These are phyloP conservation scores for Colletotrichum magnum DNA, from an alignment of 2,329 filamentous ascomycete species.

Conservation along the genomic window DNA sequence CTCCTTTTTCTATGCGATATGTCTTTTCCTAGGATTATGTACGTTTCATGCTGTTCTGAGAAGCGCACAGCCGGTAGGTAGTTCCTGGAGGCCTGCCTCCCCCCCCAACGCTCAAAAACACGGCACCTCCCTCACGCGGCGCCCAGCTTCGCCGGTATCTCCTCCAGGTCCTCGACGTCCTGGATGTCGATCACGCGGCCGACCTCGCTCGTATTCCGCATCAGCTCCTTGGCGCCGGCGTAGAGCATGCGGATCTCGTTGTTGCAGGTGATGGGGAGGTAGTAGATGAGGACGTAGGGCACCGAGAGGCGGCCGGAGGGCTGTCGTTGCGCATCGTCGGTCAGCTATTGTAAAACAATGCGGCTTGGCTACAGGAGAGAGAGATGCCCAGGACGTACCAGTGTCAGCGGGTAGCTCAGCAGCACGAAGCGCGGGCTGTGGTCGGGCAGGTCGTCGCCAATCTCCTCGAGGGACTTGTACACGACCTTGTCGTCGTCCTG, in stretches of 20 bases:
- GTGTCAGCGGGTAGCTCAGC: slow-evolving; percentile 89
- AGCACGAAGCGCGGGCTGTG: slow-evolving; percentile 92
- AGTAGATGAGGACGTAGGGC: slow-evolving; percentile 95
- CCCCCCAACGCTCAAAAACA: not conserved
- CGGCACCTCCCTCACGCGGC: slow-evolving; percentile 44
- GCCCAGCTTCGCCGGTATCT: slow-evolving; percentile 78
- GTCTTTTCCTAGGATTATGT: slow-evolving; percentile 33
- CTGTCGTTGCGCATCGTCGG: slow-evolving; percentile 58
- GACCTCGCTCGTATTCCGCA: slow-evolving; percentile 94
- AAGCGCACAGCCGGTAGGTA: too few relatives aligned
- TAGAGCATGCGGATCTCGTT: slow-evolving; percentile 92
- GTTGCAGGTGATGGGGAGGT: slow-evolving; percentile 93
- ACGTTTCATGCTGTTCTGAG: not conserved
- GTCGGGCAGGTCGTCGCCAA: slow-evolving; percentile 92
- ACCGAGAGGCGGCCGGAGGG: slow-evolving; percentile 87
- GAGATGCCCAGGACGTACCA: slow-evolving; percentile 67
- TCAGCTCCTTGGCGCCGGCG: slow-evolving; percentile 94
- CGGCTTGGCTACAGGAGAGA: not conserved
- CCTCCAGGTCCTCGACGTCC: slow-evolving; percentile 83
- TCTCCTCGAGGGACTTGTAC: slow-evolving; percentile 84
- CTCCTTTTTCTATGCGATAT: slow-evolving; percentile 1
- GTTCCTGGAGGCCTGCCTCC: not conserved
- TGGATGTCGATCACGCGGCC: slow-evolving; percentile 88
- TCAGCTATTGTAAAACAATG: not conserved
- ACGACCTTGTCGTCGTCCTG: slow-evolving; percentile 82